Evolutionary conservation across 2,329 filamentous ascomycete genomes (phyloP), one percentile per base, ranked within the genome.

Genomic region (Bertia moriformis): DNA sequence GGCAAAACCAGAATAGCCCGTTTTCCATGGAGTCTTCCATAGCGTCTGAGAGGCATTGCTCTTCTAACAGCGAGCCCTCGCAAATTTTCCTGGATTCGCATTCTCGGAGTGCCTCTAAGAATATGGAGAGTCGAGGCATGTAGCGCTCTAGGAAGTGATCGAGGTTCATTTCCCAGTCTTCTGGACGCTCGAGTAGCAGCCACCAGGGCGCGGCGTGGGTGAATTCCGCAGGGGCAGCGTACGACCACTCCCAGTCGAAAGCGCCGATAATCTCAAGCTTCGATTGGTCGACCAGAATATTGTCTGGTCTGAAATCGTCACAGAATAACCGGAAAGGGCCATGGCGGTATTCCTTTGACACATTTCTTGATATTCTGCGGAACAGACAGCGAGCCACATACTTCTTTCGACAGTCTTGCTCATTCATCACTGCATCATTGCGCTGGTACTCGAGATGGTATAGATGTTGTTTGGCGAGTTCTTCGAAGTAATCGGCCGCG

Each of bases 381-480:
- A 65, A 65, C 0, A 66, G 44, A 18, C 59, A 54, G 3, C 60
- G 59, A 3, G 59, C 55, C 3, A 63, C 52, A 39, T 63, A 64
- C 41, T 66, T 65, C 18, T 57, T 59, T 3, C 57, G 51, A 37
- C 54, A 59, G 41, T 67, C 62, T 13, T 60, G 56, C 18, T 53
- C 59, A 2, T 52, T 49, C 0, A 42, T 39, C 2, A 63, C 47
- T 0, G 55, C 45, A 30, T 62, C 54, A 42, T 65, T 63, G 38
- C 54, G 57, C 44, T 66, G 60, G 39, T 61, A 61, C 7, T 51
- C 14, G 3, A 65, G 48, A 14, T 59, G 56, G 24, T 10, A 29
- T 10, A 29, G 24, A 29, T 29, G 24, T n/a, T 29, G 24, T n/a
- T 10, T 29, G n/a, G 24, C 24, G n/a, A 29, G 24, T n/a, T 10